These are phyloP conservation scores for Malus hybrid DNA, from an alignment of 331 rosid species.

Conservation along the genomic window DNA sequence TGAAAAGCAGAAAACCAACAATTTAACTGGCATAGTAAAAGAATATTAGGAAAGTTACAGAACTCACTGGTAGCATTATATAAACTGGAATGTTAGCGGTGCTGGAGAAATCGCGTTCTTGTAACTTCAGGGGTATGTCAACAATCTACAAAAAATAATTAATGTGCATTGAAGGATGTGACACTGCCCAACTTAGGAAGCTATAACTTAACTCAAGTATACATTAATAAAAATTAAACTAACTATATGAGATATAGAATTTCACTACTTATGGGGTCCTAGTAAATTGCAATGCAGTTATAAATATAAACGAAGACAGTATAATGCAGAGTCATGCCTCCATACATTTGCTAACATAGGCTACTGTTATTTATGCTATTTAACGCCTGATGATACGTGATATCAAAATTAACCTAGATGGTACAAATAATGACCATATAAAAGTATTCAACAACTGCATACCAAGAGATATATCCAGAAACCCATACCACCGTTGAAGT, in stretches of 20 bases:
- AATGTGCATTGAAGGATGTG: background rate
- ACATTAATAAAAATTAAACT: background rate
- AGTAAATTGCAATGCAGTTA: background rate
- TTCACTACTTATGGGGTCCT: background rate
- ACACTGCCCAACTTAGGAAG: background rate
- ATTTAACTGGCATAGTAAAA: constrained; percentile 7
- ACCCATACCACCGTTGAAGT: background rate
- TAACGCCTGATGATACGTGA: background rate
- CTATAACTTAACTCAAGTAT: background rate
- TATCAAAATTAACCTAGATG: background rate
- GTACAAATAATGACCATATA: background rate
- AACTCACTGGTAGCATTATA: constrained; percentile 86
- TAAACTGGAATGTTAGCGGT: constrained; percentile 80
- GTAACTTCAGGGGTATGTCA: constrained; percentile 40
- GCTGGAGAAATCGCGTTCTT: constrained; percentile 77
- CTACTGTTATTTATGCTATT: background rate
- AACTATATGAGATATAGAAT: background rate
- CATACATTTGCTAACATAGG: background rate
- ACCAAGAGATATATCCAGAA: background rate
- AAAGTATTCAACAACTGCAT: background rate
- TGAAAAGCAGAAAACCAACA: constrained; percentile 10
- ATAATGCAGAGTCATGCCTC: background rate
- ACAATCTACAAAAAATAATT: constrained; percentile 43
- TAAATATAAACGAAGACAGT: background rate
- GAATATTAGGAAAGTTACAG: constrained; percentile 3